Percentiles rank a stretch among this genome's conserved stretches.
These are phyloP conservation scores for Carex myosuroides DNA, from an alignment of 176 grass and related monocot species.

Conservation along the genomic window DNA sequence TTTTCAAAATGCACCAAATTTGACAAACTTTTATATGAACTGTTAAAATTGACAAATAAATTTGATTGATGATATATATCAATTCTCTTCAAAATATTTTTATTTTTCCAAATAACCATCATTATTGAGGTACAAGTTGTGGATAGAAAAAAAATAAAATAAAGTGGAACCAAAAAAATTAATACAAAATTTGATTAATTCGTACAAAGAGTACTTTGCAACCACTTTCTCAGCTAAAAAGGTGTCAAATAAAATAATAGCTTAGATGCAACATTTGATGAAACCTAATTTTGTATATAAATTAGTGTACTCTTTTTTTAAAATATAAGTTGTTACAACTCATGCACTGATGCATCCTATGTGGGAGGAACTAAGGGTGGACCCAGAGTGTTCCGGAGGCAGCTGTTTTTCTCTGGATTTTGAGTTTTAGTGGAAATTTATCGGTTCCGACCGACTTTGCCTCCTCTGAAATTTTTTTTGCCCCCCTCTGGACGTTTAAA, in stretches of 20 bases:
- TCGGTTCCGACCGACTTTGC: too few relatives aligned
- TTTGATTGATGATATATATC: not conserved
- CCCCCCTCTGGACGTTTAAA: too few relatives aligned
- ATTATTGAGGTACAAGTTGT: not conserved
- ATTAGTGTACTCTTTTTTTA: not conserved
- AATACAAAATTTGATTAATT: not conserved
- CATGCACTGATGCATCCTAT: not conserved
- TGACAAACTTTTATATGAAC: not conserved
- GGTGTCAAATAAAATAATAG: too few relatives aligned
- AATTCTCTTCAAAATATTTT: not conserved
- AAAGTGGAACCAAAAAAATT: not conserved
- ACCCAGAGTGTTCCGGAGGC: too few relatives aligned
- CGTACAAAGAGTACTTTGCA: not conserved
- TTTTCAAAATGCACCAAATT: not conserved
- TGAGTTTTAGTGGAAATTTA: too few relatives aligned
- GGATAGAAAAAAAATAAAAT: not conserved
- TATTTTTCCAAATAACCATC: not conserved
- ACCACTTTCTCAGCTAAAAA: not conserved
- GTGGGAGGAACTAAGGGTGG: too few relatives aligned
- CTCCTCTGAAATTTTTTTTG: too few relatives aligned
- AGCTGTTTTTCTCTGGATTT: too few relatives aligned
- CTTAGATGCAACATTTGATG: not conserved
- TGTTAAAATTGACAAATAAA: not conserved
- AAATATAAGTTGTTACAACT: not conserved
- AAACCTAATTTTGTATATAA: not conserved